These are phyloP conservation scores for Pythium insidiosum DNA, from an alignment of 352 stramenopile species.

Conservation along the genomic window DNA sequence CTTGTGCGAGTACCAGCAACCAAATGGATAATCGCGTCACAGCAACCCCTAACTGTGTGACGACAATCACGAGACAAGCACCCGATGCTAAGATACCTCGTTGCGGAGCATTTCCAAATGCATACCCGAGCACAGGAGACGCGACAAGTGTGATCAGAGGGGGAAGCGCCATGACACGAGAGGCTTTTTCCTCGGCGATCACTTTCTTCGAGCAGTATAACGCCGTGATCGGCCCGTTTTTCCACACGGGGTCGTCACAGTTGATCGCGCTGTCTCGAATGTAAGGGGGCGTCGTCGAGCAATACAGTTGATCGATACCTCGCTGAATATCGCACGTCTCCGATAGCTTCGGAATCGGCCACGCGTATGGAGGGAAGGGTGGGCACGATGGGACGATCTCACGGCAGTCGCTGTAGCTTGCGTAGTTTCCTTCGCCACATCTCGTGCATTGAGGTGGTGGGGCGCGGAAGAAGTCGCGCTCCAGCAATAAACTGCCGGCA, in stretches of 20 bases:
- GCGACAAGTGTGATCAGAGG: slow-evolving; percentile 68
- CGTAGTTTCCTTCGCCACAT: slow-evolving; percentile 31
- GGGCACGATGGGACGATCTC: slow-evolving; percentile 27
- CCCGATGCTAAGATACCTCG: slow-evolving; percentile 47
- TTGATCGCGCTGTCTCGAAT: slow-evolving; percentile 38
- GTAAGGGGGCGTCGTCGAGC: slow-evolving; percentile 20
- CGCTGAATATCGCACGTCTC: slow-evolving; percentile 23
- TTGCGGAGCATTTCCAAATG: slow-evolving; percentile 57
- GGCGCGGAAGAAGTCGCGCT: slow-evolving; percentile 49
- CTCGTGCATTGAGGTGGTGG: slow-evolving; percentile 21
- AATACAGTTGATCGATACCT: slow-evolving; percentile 26
- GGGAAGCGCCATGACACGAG: slow-evolving; percentile 67
- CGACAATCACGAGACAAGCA: slow-evolving; percentile 32
- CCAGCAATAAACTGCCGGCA: slow-evolving; percentile 59
- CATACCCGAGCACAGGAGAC: slow-evolving; percentile 65
- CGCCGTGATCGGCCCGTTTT: slow-evolving; percentile 20
- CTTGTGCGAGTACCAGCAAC: slow-evolving; percentile 61
- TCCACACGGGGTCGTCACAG: slow-evolving; percentile 32
- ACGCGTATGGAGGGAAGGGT: slow-evolving; percentile 24
- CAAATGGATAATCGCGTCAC: slow-evolving; percentile 36
- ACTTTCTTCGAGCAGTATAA: slow-evolving; percentile 33
- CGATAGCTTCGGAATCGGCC: slow-evolving; percentile 29
- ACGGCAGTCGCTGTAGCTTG: slow-evolving; percentile 32
- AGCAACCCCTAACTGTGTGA: slow-evolving; percentile 62
- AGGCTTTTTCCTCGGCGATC: slow-evolving; percentile 26